phyloP scores from a whole-genome alignment of 164 flowering plant species.

The Berberis vulgaris region DNA sequence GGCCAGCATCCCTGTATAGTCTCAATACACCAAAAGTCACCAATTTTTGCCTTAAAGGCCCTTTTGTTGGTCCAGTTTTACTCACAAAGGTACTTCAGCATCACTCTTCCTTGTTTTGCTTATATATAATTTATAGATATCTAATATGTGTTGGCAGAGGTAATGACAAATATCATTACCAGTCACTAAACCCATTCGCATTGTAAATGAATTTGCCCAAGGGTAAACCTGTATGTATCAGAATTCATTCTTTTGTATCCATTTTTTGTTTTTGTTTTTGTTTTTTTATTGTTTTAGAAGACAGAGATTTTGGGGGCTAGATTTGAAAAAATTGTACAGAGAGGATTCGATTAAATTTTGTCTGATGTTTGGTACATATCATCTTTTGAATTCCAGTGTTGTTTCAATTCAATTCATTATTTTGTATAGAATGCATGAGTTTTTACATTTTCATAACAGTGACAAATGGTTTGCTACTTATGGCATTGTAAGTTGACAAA shows the following conservation, averaged over 20 bases:
- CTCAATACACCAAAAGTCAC: no score
- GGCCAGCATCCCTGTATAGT: no score
- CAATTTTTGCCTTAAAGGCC: no score
- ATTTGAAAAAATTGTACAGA: not conserved
- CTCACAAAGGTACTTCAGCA: not conserved
- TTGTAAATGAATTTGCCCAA: slow-evolving; percentile 9
- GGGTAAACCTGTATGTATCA: slow-evolving; percentile 2
- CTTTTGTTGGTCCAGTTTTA: not conserved
- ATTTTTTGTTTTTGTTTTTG: not conserved
- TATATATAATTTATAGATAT: no score
- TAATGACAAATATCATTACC: not conserved
- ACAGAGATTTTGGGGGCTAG: not conserved
- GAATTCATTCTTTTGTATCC: slow-evolving; percentile 1
- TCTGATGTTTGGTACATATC: no score
- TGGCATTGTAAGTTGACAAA: no score
- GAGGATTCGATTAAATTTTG: not conserved
- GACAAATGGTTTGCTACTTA: no score
- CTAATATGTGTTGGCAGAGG: not conserved
- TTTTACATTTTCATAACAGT: no score
- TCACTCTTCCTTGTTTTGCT: not conserved
- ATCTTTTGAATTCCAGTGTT: no score
- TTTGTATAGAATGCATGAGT: no score
- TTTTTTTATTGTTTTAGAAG: not conserved
- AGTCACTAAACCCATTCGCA: not conserved
- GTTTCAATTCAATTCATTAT: no score